phyloP scores from a whole-genome alignment of 768 basidiomycete species.

The Asterophora lycoperdoides region DNA sequence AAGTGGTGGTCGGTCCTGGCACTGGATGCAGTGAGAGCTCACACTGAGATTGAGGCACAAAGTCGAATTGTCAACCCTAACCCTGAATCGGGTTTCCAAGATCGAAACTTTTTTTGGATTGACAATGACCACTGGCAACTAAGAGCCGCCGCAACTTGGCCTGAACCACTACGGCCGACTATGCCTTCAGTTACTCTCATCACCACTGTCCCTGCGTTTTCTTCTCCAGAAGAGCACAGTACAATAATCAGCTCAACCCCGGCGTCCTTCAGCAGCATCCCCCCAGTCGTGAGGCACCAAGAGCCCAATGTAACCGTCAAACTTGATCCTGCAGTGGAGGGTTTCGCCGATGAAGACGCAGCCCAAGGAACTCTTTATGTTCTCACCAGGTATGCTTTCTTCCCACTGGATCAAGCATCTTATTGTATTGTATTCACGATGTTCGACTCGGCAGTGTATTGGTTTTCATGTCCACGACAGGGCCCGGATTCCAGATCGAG shows the following conservation, averaged over 20 bases:
- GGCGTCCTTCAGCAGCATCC: constrained; percentile 77
- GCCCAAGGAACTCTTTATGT: constrained; percentile 73
- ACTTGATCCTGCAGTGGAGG: constrained; percentile 66
- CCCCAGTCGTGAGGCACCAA: constrained; percentile 72
- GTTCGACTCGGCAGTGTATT: constrained; percentile 50
- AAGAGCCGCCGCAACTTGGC: too few species aligned
- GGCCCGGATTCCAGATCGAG: constrained; percentile 75
- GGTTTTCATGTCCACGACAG: constrained; percentile 67
- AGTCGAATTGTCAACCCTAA: constrained; percentile 17
- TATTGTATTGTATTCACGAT: constrained; percentile 2
- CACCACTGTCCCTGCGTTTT: constrained; percentile 32
- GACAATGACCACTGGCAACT: too few species aligned
- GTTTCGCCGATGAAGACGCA: constrained; percentile 48
- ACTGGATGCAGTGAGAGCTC: too few species aligned
- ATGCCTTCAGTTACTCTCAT: constrained; percentile 39
- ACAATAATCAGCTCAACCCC: constrained; percentile 76
- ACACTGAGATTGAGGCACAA: too few species aligned
- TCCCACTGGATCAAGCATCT: constrained; percentile 4
- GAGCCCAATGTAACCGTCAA: constrained; percentile 66
- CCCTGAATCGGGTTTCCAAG: constrained; percentile 13
- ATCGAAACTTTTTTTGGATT: not conserved
- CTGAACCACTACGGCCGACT: not conserved
- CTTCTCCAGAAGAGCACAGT: constrained; percentile 61
- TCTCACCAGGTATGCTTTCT: constrained; percentile 66
- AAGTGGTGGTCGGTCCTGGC: too few species aligned